Evolutionary conservation across 495 filamentous ascomycete species (phyloP).

Genomic region (Penicillium cinerascens): DNA sequence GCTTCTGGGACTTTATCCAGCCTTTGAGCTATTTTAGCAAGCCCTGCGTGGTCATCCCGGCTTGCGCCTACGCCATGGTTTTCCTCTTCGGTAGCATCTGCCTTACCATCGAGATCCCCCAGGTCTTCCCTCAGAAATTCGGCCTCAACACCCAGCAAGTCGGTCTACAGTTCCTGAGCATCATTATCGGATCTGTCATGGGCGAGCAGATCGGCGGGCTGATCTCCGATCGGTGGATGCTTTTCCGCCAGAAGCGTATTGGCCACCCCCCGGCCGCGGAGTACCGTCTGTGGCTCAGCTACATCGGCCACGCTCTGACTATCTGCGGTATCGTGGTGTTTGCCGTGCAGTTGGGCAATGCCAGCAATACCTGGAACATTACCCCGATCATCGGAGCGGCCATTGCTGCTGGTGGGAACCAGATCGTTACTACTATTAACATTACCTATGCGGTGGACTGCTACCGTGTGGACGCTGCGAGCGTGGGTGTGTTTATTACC

Average conservation of each 20-base stretch:
- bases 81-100: constrained; percentile 50
- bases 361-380: constrained; percentile 43
- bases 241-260: constrained; percentile 20
- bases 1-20: constrained; percentile 42
- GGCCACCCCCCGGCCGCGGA: constrained; percentile 34
- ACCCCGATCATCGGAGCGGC: constrained; percentile 49
- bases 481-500: constrained; percentile 55
- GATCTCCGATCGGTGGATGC: constrained; percentile 52
- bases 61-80: constrained; percentile 50
- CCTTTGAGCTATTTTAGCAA: constrained; percentile 38
- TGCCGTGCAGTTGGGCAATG: constrained; percentile 41
- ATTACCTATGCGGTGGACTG: constrained; percentile 57
- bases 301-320: constrained; percentile 43
- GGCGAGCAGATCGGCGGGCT: constrained; percentile 55
- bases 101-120: constrained; percentile 51
- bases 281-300: constrained; percentile 52
- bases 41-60: constrained; percentile 44
- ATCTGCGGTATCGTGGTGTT: constrained; percentile 53
- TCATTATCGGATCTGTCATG: constrained; percentile 54
- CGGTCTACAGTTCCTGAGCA: constrained; percentile 50
- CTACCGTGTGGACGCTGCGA: constrained; percentile 44
- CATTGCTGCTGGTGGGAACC: constrained; percentile 51
- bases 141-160: constrained; percentile 50
- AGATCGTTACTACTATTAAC: constrained; percentile 54
- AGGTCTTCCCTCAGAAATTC: constrained; percentile 49